phyloP scores from a whole-genome alignment of 768 basidiomycete genomes.

The Mycena vulgaris region DNA sequence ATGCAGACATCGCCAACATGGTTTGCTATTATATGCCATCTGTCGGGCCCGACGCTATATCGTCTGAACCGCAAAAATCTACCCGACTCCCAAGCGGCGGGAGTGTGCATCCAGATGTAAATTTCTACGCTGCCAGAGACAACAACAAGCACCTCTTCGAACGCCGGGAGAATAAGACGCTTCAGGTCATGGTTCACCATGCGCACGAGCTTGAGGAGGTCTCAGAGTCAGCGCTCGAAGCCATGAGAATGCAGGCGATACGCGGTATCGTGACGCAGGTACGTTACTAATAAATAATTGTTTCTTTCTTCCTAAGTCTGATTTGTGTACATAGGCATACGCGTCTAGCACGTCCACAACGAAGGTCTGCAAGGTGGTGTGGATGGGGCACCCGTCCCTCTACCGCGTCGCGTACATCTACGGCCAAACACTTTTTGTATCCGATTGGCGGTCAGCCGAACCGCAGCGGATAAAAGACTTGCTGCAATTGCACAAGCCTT shows the following conservation, averaged over 20 bases:
- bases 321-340: background rate
- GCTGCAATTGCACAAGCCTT: background rate
- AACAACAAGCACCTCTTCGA: background rate
- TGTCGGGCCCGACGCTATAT: background rate
- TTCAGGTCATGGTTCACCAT: background rate
- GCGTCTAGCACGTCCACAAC: background rate
- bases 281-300: background rate
- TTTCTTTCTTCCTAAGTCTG: background rate
- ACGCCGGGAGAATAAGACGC: background rate
- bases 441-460: background rate
- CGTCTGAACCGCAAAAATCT: background rate
- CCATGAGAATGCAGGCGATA: background rate
- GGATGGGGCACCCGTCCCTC: slow-evolving; percentile 8
- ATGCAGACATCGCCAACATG: background rate
- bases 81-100: background rate
- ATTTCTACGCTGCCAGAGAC: background rate
- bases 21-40: background rate
- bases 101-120: background rate
- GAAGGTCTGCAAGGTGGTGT: background rate
- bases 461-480: background rate
- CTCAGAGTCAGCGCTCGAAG: background rate
- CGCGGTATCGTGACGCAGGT: background rate
- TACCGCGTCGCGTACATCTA: background rate
- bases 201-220: background rate
- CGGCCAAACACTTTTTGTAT: background rate